Evolutionary conservation across 1,284 basidiomycete genomes (phyloP), one percentile per base, ranked within the genome.

Genomic region (Marasmius oreades): DNA sequence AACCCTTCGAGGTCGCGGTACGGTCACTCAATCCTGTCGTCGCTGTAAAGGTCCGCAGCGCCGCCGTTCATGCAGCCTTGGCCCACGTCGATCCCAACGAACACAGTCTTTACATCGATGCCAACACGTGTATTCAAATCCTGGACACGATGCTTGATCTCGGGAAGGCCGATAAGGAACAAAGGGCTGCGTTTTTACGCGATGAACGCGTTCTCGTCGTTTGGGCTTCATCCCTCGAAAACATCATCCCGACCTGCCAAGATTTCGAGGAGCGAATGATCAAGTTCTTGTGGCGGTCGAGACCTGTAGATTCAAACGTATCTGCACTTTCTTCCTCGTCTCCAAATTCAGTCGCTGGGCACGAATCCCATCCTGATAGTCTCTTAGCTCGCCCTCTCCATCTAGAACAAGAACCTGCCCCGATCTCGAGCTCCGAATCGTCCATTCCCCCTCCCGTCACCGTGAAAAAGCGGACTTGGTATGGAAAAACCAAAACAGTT

Each of bases 261-360:
- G 87, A 89, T 59, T 85, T 94, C 59, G 91, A 94, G 62, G 88
- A 90, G 57, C 80, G 86, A 23, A 82, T 93, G 65, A 90, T 92
- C 68, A 83, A 85, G 64, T 84, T 93, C 53, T 74, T 93, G 26
- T 93, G 92, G 90, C 70, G 77, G 48, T 72, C 73, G 0, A 63
- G 71, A 10, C 71, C 75, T 5, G 55, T 59, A 5, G 64, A 26
- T 22, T 31, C 56, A 18, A 31, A 28, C 28, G 31, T 20, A 12
- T 50, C 47, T n/a, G 24, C 47, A 14, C n/a, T 50, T 67, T 73
- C 59, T 59, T 69, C 47, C 64, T 69, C 34, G 64, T 69, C 28
- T 45, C 47, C 60, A 10, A 60, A 62, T 39, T 57, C 62, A 10
- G 48, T 37, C 23, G 28, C 36, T 18, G 24, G 37, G 26, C 31